Base-by-base conservation (phyloP, 257 asterid genomes). In the Ligustrum vulgare region DNA sequence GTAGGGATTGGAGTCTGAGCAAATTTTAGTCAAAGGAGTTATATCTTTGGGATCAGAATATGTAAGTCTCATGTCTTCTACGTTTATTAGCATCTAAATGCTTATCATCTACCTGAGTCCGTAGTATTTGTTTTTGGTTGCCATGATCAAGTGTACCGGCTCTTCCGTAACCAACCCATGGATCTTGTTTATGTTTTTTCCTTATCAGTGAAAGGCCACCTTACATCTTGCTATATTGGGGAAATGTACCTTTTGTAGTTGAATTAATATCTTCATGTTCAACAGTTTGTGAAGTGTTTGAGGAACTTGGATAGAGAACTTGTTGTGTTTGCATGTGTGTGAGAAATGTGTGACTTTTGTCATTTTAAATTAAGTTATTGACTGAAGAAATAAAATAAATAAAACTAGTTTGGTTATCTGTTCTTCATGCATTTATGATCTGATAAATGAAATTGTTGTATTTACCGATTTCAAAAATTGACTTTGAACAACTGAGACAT, bases 21-120 rank as follows among this genome's bases (percentile, higher is more conserved):
- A 43, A 64, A 70, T 73, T 10, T 32, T 35, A 67, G 51, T 68
- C 60, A 28, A 35, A 35, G 70, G 63, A 72, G 69, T 76, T 76
- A 41, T 75, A 37, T 75, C 70, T 23, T 79, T 76, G 25, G 79
- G 84, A 82, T 84, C 84, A 76, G 69, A 72, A 78, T 75, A 56
- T 77, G 88, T 82, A 84, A 85, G 93, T 85, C 12, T 64, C 65
- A 74, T 56, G 23, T 23, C 35, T 16, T 60, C 2, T 49, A 18
- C n/a, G 16, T 18, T 37, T 75, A 1, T 35, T 18, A 47, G 69
- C 69, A 33, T 75, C 43, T 75, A 58, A 32, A 22, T 60, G 5
- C 25, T 71, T 51, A 49, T 51, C 20, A 15, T 28, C 37, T 28
- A 10, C 49, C 49, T 11, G 49, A 41, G 49, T 41, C 10, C 45